phyloP scores from a whole-genome alignment of 2,329 filamentous ascomycete species.

The Aureobasidium sp. region DNA sequence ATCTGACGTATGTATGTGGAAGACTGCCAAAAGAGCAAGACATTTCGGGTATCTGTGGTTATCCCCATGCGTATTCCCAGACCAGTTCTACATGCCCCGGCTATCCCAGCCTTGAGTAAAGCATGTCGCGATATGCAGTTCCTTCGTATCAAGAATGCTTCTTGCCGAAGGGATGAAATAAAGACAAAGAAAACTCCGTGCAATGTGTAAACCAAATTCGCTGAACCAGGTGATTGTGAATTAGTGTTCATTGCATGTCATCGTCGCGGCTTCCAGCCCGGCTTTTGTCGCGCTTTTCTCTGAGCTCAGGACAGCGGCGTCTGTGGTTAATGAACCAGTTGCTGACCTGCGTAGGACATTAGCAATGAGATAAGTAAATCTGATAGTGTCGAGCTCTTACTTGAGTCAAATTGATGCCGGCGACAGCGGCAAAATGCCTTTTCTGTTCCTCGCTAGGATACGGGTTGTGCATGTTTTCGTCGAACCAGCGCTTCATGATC shows the following conservation, averaged over 20 bases:
- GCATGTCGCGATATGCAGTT: neutral
- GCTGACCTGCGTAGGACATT: constrained; percentile 25
- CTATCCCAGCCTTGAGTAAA: neutral
- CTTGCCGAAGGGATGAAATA: neutral
- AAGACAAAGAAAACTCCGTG: constrained; percentile 11
- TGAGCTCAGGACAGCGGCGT: constrained; percentile 31
- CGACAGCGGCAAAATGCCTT: constrained; percentile 18
- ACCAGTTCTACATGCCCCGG: constrained; percentile 3
- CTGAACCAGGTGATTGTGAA: neutral
- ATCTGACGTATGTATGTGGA: constrained; percentile 5
- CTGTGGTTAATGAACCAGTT: constrained; percentile 37
- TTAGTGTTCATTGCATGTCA: constrained; percentile 4
- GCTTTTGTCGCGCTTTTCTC: constrained; percentile 30
- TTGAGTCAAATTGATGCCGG: constrained; percentile 34
- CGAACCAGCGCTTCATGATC: constrained; percentile 36
- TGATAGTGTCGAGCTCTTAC: neutral
- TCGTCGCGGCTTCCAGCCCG: constrained; percentile 13
- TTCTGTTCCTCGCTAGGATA: constrained; percentile 35
- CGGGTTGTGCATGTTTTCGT: constrained; percentile 33
- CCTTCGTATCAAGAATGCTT: neutral
- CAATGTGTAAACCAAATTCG: neutral
- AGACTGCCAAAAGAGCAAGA: neutral
- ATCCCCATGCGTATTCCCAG: constrained; percentile 5
- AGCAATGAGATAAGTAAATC: neutral
- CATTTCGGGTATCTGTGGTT: constrained; percentile 12